These are phyloP conservation scores for Fusarium abutilonis DNA, from an alignment of 2,329 filamentous ascomycete genomes.

Conservation along the genomic window DNA sequence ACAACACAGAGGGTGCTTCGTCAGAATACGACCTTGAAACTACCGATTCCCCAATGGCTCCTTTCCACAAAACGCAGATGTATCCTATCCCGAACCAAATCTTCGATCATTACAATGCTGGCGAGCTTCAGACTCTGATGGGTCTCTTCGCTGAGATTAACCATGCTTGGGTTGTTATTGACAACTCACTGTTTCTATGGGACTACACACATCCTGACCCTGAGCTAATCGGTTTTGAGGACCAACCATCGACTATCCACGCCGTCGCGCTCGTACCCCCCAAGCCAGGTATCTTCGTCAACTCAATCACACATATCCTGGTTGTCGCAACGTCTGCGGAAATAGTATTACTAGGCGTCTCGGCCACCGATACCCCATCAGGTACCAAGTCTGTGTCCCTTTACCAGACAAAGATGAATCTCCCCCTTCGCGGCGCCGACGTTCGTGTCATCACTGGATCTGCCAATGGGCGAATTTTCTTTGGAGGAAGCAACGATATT, in stretches of 20 bases:
- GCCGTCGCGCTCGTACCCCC: constrained; percentile 89
- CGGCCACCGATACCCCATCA: constrained; percentile 70
- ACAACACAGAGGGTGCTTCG: constrained; percentile 79
- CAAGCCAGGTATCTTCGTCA: constrained; percentile 86
- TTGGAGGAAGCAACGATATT: constrained; percentile 80
- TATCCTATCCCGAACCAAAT: constrained; percentile 92
- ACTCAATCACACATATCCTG: constrained; percentile 85
- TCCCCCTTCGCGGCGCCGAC: constrained; percentile 78
- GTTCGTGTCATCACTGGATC: constrained; percentile 84
- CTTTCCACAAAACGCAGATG: constrained; percentile 86
- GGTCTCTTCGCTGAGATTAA: constrained; percentile 94
- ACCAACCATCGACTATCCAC: constrained; percentile 86
- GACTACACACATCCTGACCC: constrained; percentile 95
- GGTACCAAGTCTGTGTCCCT: constrained; percentile 79
- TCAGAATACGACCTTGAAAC: constrained; percentile 87
- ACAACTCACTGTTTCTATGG: constrained; percentile 97
- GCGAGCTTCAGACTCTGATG: constrained; percentile 90
- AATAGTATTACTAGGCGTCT: constrained; percentile 87
- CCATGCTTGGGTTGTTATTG: constrained; percentile 94
- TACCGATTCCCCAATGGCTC: constrained; percentile 77
- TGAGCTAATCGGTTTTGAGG: constrained; percentile 90
- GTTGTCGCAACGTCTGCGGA: constrained; percentile 88
- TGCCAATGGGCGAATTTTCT: constrained; percentile 90
- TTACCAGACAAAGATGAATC: constrained; percentile 88
- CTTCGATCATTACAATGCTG: constrained; percentile 90